Evolutionary conservation across 2,329 filamentous ascomycete genomes (phyloP), one percentile per base, ranked within the genome.

Genomic region (Phialemoniopsis sp.): DNA sequence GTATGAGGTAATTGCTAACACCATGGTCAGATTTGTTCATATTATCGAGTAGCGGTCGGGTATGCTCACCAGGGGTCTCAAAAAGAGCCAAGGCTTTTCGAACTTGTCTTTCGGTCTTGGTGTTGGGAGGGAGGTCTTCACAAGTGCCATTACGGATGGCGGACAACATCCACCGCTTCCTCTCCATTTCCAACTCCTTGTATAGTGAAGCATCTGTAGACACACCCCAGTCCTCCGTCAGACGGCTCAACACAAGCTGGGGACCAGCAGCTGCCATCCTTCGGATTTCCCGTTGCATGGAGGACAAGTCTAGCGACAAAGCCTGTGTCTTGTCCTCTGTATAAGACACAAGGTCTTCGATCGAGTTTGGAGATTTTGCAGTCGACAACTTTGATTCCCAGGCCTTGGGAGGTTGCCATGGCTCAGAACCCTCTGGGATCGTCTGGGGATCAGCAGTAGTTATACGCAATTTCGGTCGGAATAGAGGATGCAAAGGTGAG

Each of bases 211-310:
- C 63, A 39, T 75, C 69, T 3, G 59, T 55, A 12, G 66, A 60
- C 16, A 56, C 58, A 9, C 64, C 62, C 63, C 70, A 72, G 32
- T 67, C 64, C 46, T 76, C 70, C 26, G 71, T 76, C 29, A 85
- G 62, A 4, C 77, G 69, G 28, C 70, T 63, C 5, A 83, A 60
- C 33, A 81, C 67, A 21, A 73, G 61, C 36, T 70, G 67, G 0
- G 70, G 60, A 19, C 67, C 69, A 6, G 76, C 73, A 4, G 63
- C 65, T 9, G 73, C 69, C 75, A 82, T 80, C 36, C 70, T 66
- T 28, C 66, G 60, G 35, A 79, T 69, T 46, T 78, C 73, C 8
- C 68, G 66, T 52, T 78, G 72, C 41, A 80, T 62, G 8, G 54
- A 55, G 6, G 51, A 46, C 21, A 68, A 49, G 34, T 58, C 54